Evolutionary conservation across 331 rosid species (phyloP).

Genomic region (Ulmus americana): DNA sequence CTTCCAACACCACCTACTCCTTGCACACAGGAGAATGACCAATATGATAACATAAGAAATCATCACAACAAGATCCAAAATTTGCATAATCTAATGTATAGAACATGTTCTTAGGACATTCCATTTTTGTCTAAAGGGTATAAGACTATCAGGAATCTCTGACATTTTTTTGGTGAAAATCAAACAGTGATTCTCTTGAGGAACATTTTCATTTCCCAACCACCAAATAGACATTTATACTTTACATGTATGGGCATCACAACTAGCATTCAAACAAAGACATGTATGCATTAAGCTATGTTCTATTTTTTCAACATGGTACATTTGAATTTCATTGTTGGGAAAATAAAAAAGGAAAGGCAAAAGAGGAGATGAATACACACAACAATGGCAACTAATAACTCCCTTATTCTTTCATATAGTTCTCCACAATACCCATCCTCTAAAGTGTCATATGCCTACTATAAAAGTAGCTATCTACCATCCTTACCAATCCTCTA

Average conservation of each 20-base stretch:
- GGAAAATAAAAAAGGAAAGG: slow-evolving; percentile 14
- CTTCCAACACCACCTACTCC: slow-evolving; percentile 98
- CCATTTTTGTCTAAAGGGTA: no score
- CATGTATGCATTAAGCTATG: neutral
- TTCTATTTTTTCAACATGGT: neutral
- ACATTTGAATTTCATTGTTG: neutral
- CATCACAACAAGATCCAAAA: neutral
- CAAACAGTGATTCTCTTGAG: no score
- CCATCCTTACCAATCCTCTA: slow-evolving; percentile 15
- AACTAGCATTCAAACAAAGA: neutral
- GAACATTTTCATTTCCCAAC: neutral
- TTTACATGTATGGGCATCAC: neutral
- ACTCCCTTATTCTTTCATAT: slow-evolving; percentile 82
- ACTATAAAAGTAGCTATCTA: slow-evolving; percentile 91
- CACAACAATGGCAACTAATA: slow-evolving; percentile 95
- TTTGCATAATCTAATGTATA: neutral
- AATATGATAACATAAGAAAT: slow-evolving; percentile 2
- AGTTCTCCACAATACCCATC: slow-evolving; percentile 74
- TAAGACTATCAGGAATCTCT: neutral
- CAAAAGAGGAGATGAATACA: slow-evolving; percentile 47
- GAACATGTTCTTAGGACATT: no score
- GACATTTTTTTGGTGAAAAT: neutral
- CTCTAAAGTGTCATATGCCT: slow-evolving; percentile 99
- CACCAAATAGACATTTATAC: neutral
- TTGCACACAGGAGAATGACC: slow-evolving; percentile 37